phyloP scores from a whole-genome alignment of 2,329 filamentous ascomycete genomes.

The Zasmidium angulare region DNA sequence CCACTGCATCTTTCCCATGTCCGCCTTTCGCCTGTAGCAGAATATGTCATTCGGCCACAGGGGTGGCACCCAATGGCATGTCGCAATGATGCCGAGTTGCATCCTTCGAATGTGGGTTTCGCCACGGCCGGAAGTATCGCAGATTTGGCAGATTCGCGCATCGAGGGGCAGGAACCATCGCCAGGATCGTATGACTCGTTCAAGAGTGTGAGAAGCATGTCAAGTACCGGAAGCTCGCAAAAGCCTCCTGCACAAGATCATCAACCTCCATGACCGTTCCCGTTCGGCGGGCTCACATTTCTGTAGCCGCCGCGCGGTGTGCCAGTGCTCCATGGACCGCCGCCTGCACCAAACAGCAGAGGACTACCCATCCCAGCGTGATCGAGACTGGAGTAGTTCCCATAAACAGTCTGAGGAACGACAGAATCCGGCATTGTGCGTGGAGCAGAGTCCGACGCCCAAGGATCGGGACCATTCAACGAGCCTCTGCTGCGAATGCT shows the following conservation, averaged over 20 bases:
- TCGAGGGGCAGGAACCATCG: not conserved
- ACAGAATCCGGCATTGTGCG: conserved; percentile 14
- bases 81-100: not conserved
- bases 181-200: not conserved
- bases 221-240: not conserved
- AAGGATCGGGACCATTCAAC: conserved; percentile 26
- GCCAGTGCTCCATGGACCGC: conserved; percentile 39
- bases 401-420: conserved; percentile 13
- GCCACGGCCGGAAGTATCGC: not conserved
- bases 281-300: conserved; percentile 23
- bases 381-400: conserved; percentile 22
- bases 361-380: conserved; percentile 41
- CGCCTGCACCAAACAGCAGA: conserved; percentile 41
- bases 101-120: no score
- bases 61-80: not conserved
- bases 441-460: conserved; percentile 26
- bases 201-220: not conserved
- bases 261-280: conserved; percentile 26
- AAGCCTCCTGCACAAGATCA: not conserved
- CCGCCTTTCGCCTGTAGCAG: not conserved
- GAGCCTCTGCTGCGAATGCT: conserved; percentile 41
- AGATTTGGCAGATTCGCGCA: not conserved
- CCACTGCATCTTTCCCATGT: not conserved
- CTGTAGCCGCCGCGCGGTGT: conserved; percentile 5
- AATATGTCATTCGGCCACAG: no score